Evolutionary conservation across 345 rosid species (phyloP).

Genomic region (Iberis pinnata): DNA sequence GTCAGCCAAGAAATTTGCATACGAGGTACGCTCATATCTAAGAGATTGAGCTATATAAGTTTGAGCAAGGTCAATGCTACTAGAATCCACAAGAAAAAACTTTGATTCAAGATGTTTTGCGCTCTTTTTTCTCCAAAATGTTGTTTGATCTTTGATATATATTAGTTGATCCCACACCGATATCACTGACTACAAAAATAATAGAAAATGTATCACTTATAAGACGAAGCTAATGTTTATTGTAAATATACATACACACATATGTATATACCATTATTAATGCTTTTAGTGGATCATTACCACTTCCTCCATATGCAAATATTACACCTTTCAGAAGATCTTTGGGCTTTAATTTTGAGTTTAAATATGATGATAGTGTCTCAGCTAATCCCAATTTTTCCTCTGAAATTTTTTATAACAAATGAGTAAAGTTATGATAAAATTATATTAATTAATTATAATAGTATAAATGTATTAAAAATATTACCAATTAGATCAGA

Average conservation of each 20-base stretch:
- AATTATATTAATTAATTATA: not conserved
- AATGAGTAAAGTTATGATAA: not conserved
- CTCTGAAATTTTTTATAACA: not conserved
- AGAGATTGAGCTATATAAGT: conserved; percentile 12
- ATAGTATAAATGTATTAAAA: no score
- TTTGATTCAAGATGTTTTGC: conserved; percentile 20
- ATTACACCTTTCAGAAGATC: conserved; percentile 26
- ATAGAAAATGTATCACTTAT: not conserved
- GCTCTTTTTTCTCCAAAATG: conserved; percentile 24
- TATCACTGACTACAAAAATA: conserved; percentile 8
- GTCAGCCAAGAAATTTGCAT: conserved; percentile 18
- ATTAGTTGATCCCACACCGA: conserved; percentile 29
- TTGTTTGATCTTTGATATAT: conserved; percentile 18
- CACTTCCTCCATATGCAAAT: conserved; percentile 29
- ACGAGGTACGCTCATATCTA: conserved; percentile 11
- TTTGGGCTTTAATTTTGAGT: conserved; percentile 4
- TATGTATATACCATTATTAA: conserved; percentile 15
- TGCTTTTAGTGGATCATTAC: conserved; percentile 28
- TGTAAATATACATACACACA: no score
- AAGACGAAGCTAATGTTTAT: no score
- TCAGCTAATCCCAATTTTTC: conserved; percentile 22
- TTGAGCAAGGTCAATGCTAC: conserved; percentile 28
- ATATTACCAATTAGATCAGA: conserved; percentile 17
- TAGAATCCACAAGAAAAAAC: conserved; percentile 27
- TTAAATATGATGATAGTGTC: conserved; percentile 27